Evolutionary conservation across 768 basidiomycete genomes (phyloP), one percentile per base, ranked within the genome.

Genomic region (Pulveroboletus frians): DNA sequence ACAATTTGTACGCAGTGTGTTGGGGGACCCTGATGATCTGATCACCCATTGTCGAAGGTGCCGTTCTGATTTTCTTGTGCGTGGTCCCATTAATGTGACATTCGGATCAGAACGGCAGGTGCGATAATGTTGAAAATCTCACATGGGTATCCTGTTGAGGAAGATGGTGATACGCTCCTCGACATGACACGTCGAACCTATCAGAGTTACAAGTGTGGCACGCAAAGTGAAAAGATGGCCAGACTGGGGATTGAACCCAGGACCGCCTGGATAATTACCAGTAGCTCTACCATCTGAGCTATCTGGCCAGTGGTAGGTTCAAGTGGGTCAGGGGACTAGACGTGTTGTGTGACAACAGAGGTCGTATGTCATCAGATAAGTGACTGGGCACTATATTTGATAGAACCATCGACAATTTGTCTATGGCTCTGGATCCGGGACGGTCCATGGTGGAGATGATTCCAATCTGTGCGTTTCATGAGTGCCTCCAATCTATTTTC

Each of bases 111-210:
- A 35, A 53, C 64, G 46, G 61, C 67, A 0, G 68, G 69, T 0
- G 62, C 70, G 3, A 53, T 64, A 11, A 70, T 73, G 50, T 52
- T 67, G 49, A 61, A 55, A 15, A 57, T 69, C 14, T 69, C 69
- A 1, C 66, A 74, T 40, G 75, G 73, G 2, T 61, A 72, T 17
- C 54, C 65, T 9, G 66, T 71, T 14, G 29, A 60, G 43, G 53
- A 57, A 2, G 52, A 58, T 2, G 39, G 60, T 21, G 73, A 75
- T 51, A 68, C 66, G 0, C 65, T 68, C 27, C 56, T 71, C 13
- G 40, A 61, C 21, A 43, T 60, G 34, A 63, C 64, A 23, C 23
- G 23, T 23, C 23, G 5, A 23, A n/a, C n/a, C n/a, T n/a, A n/a
- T n/a, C n/a, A n/a, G n/a, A n/a, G n/a, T n/a, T n/a, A n/a, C n/a